These are phyloP conservation scores for Graphiopsis chlorocephala DNA, from an alignment of 2,329 filamentous ascomycete genomes.

Conservation along the genomic window DNA sequence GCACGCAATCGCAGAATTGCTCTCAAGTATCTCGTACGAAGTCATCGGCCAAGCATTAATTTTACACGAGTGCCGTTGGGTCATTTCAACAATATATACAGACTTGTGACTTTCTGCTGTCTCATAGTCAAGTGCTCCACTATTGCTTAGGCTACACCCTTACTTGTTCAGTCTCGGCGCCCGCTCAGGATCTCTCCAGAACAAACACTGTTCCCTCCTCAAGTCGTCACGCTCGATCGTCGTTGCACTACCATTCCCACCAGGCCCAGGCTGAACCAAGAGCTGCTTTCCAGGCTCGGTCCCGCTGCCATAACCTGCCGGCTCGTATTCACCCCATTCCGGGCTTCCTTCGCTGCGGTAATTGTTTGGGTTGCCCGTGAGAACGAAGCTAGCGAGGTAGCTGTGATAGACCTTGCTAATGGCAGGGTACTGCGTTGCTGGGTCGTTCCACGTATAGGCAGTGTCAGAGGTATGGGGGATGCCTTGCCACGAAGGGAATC, in stretches of 20 bases:
- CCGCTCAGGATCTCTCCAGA: constrained; percentile 15
- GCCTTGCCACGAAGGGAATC: constrained; percentile 9
- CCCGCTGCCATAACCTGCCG: background rate
- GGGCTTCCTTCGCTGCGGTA: constrained; percentile 47
- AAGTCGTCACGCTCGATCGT: background rate
- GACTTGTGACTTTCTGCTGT: background rate
- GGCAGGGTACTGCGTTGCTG: background rate
- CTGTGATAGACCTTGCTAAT: constrained; percentile 30
- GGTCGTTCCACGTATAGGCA: constrained; percentile 10
- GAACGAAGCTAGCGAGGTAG: constrained; percentile 74
- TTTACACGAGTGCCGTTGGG: background rate
- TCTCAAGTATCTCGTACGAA: background rate
- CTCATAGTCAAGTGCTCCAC: background rate
- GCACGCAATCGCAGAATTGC: no score
- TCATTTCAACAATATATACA: background rate
- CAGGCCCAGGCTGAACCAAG: constrained; percentile 10
- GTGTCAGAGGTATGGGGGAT: constrained; percentile 15
- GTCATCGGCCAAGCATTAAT: no score
- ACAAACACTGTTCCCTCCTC: constrained; percentile 11
- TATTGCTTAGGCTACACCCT: background rate
- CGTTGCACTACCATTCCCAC: background rate
- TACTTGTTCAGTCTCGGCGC: constrained; percentile 13
- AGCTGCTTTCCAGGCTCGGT: constrained; percentile 2
- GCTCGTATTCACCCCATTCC: constrained; percentile 42
- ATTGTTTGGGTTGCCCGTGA: constrained; percentile 63